These are phyloP conservation scores for Pleurotus djamor DNA, from an alignment of 768 basidiomycete species.

Conservation along the genomic window DNA sequence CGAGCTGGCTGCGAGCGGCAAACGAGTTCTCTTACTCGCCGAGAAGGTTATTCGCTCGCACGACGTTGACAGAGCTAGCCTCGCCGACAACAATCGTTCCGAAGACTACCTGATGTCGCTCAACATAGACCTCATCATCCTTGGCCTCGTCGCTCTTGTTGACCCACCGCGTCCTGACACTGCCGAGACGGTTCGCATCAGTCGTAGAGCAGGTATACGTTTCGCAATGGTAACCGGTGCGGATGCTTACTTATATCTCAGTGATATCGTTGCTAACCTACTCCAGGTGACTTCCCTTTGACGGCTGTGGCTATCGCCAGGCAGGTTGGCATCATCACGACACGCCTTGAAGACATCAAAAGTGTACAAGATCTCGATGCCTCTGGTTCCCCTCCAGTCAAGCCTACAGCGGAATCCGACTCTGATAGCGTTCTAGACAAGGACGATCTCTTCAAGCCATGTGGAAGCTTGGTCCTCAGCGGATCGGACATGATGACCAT, in stretches of 20 bases:
- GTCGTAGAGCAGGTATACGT: slow-evolving; percentile 55
- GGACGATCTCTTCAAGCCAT: slow-evolving; percentile 15
- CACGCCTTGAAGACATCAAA: slow-evolving; percentile 28
- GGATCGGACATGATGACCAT: slow-evolving; percentile 35
- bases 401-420: slow-evolving; percentile 12
- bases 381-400: slow-evolving; percentile 12
- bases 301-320: slow-evolving; percentile 64
- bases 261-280: background rate
- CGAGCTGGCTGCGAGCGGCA: slow-evolving; percentile 48
- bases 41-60: slow-evolving; percentile 34
- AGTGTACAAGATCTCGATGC: slow-evolving; percentile 29
- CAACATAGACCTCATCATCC: slow-evolving; percentile 44
- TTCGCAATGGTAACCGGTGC: slow-evolving; percentile 63
- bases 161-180: slow-evolving; percentile 61
- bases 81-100: slow-evolving; percentile 29
- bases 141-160: slow-evolving; percentile 58
- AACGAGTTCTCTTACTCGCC: slow-evolving; percentile 62
- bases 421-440: slow-evolving; percentile 22
- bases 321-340: slow-evolving; percentile 56
- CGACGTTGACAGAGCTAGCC: slow-evolving; percentile 23
- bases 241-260: background rate
- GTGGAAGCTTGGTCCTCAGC: slow-evolving; percentile 39
- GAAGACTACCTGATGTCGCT: slow-evolving; percentile 40
- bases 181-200: slow-evolving; percentile 44
- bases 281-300: slow-evolving; percentile 48